phyloP scores from a whole-genome alignment of 2,329 filamentous ascomycete species.

The Cercospora sp. region DNA sequence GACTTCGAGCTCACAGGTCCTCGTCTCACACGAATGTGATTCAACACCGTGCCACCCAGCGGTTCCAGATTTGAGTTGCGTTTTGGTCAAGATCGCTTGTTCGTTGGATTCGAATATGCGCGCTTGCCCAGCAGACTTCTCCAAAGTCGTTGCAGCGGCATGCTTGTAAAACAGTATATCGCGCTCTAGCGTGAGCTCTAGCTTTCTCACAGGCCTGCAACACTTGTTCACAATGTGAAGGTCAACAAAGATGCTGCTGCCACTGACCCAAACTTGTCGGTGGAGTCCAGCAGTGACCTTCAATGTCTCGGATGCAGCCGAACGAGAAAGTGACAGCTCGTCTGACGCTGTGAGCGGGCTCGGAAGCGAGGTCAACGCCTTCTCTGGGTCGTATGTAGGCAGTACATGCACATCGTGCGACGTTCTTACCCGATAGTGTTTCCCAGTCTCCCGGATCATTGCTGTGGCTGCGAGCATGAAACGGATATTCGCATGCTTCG shows the following conservation, averaged over 20 bases:
- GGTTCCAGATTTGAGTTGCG: constrained; percentile 46
- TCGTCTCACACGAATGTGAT: constrained; percentile 48
- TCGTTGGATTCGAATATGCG: constrained; percentile 57
- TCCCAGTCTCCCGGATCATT: constrained; percentile 51
- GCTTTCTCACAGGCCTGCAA: constrained; percentile 51
- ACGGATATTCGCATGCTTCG: constrained; percentile 54
- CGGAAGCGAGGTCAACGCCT: constrained; percentile 55
- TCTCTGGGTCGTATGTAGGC: constrained; percentile 59
- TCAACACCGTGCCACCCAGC: constrained; percentile 52
- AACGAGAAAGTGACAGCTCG: constrained; percentile 47
- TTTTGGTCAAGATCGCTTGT: constrained; percentile 49
- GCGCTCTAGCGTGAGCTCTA: constrained; percentile 56
- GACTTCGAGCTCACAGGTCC: constrained; percentile 53
- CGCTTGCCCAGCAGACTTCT: constrained; percentile 53
- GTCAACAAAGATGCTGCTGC: constrained; percentile 57
- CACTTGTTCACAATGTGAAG: constrained; percentile 55
- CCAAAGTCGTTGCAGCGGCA: constrained; percentile 50
- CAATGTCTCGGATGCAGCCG: constrained; percentile 47
- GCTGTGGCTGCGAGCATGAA: constrained; percentile 53
- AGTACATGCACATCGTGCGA: constrained; percentile 54
- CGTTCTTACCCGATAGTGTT: constrained; percentile 52
- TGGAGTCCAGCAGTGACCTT: constrained; percentile 56
- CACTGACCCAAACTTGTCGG: constrained; percentile 61
- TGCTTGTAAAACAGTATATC: constrained; percentile 55
- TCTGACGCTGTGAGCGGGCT: constrained; percentile 55